These are phyloP conservation scores for Starmerella vaccinii DNA, from an alignment of 805 yeast species.

Conservation along the genomic window DNA sequence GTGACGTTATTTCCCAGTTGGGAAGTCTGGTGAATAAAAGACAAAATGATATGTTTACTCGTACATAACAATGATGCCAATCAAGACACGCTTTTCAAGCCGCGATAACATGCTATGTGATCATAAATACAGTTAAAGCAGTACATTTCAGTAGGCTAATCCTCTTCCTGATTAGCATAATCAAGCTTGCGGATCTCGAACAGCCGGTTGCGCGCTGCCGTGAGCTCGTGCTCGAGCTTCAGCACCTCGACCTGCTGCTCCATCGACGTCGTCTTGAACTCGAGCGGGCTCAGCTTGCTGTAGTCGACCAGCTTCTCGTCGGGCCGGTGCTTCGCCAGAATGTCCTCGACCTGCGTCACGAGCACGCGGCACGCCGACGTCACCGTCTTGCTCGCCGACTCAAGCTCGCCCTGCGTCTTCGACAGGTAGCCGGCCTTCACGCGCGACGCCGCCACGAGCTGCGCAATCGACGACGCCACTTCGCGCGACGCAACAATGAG, in stretches of 20 bases:
- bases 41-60: no score
- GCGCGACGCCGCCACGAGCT: slow-evolving; percentile 81
- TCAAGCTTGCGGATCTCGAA: slow-evolving; percentile 78
- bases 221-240: slow-evolving; percentile 65
- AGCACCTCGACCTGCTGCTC: slow-evolving; percentile 86
- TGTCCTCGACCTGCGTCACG: slow-evolving; percentile 57
- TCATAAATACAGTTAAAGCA: neutral
- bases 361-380: slow-evolving; percentile 65
- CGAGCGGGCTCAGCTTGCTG: slow-evolving; percentile 58
- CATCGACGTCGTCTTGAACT: slow-evolving; percentile 78
- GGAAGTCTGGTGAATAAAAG: neutral
- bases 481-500: slow-evolving; percentile 83
- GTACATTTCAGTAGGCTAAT: slow-evolving; percentile 18
- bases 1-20: neutral
- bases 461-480: slow-evolving; percentile 87
- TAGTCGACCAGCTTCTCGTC: slow-evolving; percentile 46
- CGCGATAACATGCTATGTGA: no score
- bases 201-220: slow-evolving; percentile 62
- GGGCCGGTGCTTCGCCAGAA: slow-evolving; percentile 36
- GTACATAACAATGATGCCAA: no score
- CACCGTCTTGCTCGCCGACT: slow-evolving; percentile 56
- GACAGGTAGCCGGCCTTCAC: slow-evolving; percentile 73
- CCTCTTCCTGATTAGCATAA: slow-evolving; percentile 57
- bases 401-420: slow-evolving; percentile 63
- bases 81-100: neutral